Evolutionary conservation across 2,329 filamentous ascomycete genomes (phyloP).

Genomic region (Podosphaera fusca): DNA sequence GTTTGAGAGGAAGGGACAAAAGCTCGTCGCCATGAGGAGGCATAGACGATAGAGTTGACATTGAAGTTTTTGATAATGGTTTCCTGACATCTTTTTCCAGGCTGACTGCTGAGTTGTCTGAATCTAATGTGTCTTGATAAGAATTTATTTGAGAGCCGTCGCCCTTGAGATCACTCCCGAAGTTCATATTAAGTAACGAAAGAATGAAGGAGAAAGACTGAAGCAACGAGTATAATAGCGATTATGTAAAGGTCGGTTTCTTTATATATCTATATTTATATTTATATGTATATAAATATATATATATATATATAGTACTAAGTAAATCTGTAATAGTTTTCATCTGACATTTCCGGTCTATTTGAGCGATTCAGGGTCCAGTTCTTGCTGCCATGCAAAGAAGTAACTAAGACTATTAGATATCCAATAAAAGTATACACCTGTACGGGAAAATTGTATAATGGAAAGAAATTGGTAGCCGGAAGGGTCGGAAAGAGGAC

Average conservation of each 20-base stretch:
- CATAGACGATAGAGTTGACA: conserved; percentile 7
- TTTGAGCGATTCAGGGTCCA: not conserved
- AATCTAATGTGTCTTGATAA: not conserved
- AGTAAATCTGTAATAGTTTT: not conserved
- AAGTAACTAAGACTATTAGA: not conserved
- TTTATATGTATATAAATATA: not conserved
- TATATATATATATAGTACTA: not conserved
- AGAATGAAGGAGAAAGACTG: too few species aligned
- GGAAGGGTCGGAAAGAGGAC: not conserved
- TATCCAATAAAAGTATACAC: not conserved
- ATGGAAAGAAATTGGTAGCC: not conserved
- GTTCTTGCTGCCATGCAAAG: not conserved
- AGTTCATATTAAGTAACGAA: not conserved
- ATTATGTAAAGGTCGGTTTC: too few species aligned
- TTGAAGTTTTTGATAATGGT: conserved; percentile 6
- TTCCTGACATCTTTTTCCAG: conserved; percentile 7
- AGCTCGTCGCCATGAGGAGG: conserved; percentile 13
- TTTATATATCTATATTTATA: not conserved
- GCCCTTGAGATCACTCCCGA: not conserved
- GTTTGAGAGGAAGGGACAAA: conserved; percentile 13
- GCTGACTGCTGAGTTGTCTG: not conserved
- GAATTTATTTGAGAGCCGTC: not conserved
- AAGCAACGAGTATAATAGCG: too few species aligned
- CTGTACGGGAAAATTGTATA: not conserved
- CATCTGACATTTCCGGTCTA: not conserved